Base-by-base conservation (phyloP, 495 filamentous ascomycete genomes). In the Pyrenopolyporus hunteri region DNA sequence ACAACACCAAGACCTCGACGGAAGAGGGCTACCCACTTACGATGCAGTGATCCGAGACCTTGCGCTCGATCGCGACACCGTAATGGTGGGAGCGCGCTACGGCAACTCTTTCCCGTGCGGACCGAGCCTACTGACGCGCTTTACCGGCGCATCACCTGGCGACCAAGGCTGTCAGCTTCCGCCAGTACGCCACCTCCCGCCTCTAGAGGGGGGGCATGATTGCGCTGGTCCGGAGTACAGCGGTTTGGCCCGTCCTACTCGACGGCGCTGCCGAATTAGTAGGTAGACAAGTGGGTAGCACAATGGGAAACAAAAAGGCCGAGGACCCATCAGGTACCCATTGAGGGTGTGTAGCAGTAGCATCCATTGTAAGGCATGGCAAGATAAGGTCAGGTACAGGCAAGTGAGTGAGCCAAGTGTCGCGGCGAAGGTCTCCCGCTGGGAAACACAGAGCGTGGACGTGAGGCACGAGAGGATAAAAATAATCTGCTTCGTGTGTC, bases 121-220 rank as follows among this genome's bases (percentile, higher is more conserved):
- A 47, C 75, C 8, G 66, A 71, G 39, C 72, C 70, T 26, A 48
- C 46, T 1, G 74, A 67, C 29, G 70, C 70, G 7, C 71, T 22
- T 61, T 8, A 37, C 55, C 17, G 54, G 48, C 48, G 43, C 43
- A 10, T 53, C 40, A 23, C 60, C 54, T 29, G 58, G 37, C 53
- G 39, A 53, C 4, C 23, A 44, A 13, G 11, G 45, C 46, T 6
- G 72, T 76, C 9, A 44, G 46, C n/a, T 70, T 71, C 43, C 35
- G 63, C 31, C 71, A 76, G 33, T 65, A 70, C 37, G 74, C 59
- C 26, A 73, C 73, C 20, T 76, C 74, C 49, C 65, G 51, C 50
- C 69, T 76, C 51, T 61, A 66, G 10, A 42, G 23, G 37, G 23
- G 23, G 37, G 71, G 73, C 22, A 74, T 64, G 65, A 75, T 76